Evolutionary conservation across 2,329 filamentous ascomycete genomes (phyloP).

Genomic region (Paraconiothyrium sp.): DNA sequence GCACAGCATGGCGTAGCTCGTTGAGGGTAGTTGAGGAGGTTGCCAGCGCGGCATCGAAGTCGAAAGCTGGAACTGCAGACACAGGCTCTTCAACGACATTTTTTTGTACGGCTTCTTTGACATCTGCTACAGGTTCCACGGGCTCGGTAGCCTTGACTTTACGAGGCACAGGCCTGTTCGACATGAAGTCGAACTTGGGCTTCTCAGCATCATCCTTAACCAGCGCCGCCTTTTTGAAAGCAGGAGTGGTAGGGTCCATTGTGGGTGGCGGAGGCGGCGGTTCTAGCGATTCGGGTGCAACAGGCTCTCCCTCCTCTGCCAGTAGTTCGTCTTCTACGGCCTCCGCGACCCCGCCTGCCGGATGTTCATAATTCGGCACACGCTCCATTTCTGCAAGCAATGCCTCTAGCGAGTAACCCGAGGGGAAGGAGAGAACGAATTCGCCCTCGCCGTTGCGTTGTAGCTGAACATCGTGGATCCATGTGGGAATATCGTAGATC

Average conservation of each 20-base stretch:
- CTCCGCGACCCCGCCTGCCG: slow-evolving; percentile 17
- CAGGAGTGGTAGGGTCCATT: slow-evolving; percentile 41
- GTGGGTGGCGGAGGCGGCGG: slow-evolving; percentile 25
- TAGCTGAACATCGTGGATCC: slow-evolving; percentile 42
- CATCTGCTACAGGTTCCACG: not conserved
- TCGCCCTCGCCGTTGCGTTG: slow-evolving; percentile 30
- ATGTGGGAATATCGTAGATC: slow-evolving; percentile 37
- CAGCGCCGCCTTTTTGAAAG: slow-evolving; percentile 36
- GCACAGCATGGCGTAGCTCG: slow-evolving; percentile 20
- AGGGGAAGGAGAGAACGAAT: slow-evolving; percentile 34
- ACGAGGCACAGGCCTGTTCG: slow-evolving; percentile 44
- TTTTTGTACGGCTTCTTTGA: slow-evolving; percentile 14
- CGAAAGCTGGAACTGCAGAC: not conserved
- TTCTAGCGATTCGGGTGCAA: slow-evolving; percentile 18
- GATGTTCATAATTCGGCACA: slow-evolving; percentile 25
- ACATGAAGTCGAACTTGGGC: slow-evolving; percentile 50
- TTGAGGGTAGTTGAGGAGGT: slow-evolving; percentile 7
- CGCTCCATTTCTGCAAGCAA: slow-evolving; percentile 37
- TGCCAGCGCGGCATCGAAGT: slow-evolving; percentile 1
- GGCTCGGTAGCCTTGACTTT: slow-evolving; percentile 28
- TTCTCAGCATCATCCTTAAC: slow-evolving; percentile 40
- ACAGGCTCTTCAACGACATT: slow-evolving; percentile 7
- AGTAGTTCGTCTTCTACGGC: slow-evolving; percentile 30
- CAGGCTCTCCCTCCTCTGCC: slow-evolving; percentile 31
- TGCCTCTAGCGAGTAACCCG: slow-evolving; percentile 27